A percentile compares a stretch with the other conserved stretches of the same genome.
Evolutionary conservation across 2,329 filamentous ascomycete species (phyloP).

Genomic region (Exophiala sp.): DNA sequence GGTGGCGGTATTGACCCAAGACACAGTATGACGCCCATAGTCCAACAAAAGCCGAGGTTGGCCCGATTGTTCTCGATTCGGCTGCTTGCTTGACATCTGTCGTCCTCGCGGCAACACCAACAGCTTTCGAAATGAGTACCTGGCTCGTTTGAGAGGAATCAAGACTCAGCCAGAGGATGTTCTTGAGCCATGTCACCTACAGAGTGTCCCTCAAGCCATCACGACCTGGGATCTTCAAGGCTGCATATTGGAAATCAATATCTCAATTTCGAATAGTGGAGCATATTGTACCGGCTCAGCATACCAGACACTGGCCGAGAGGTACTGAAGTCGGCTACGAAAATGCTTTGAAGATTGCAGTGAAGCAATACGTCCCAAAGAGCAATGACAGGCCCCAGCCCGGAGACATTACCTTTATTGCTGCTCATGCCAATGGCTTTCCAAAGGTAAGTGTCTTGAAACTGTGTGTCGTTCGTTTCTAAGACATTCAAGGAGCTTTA

Average conservation of each 20-base stretch:
- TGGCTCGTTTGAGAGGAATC: too few species aligned
- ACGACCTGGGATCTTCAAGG: not conserved
- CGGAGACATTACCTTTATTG: slow-evolving; percentile 81
- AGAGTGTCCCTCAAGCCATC: not conserved
- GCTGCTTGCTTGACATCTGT: too few species aligned
- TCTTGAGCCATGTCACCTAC: not conserved
- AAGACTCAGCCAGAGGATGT: not conserved
- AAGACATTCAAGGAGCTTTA: slow-evolving; percentile 69
- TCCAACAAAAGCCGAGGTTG: too few species aligned
- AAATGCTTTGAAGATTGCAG: slow-evolving; percentile 66
- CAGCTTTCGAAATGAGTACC: too few species aligned
- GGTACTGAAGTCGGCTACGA: slow-evolving; percentile 58
- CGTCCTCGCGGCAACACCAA: too few species aligned
- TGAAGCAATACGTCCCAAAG: slow-evolving; percentile 85
- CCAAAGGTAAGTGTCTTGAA: slow-evolving; percentile 63
- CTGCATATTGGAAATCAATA: not conserved
- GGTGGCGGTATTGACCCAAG: too few species aligned
- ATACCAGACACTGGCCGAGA: slow-evolving; percentile 51
- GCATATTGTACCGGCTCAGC: slow-evolving; percentile 45
- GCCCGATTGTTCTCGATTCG: too few species aligned
- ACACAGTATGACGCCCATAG: too few species aligned
- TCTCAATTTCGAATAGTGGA: slow-evolving; percentile 43
- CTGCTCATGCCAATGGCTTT: slow-evolving; percentile 86
- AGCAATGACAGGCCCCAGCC: slow-evolving; percentile 64
- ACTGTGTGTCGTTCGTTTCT: not conserved